Base-by-base conservation (phyloP, 768 basidiomycete genomes). In the Boletus sensibilis region DNA sequence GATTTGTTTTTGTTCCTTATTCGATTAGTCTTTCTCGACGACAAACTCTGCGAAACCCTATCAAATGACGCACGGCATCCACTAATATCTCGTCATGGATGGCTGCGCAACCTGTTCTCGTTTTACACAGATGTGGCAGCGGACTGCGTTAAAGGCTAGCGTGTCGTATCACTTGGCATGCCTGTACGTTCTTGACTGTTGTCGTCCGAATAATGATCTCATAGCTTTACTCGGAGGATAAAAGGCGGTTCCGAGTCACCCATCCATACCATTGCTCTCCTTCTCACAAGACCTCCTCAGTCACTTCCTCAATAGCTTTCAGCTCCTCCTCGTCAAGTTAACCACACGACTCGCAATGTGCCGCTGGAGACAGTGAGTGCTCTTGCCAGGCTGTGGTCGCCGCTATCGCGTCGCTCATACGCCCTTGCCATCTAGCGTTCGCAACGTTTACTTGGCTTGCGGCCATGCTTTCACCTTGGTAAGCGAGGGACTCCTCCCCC, bases 281-380 rank as follows among this genome's bases (percentile, higher is more conserved):
- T 38, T 23, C 49, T 37, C 48, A 21, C 42, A 46, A n/a, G 23
- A 10, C 13, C 53, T n/a, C 48, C 55, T 27, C 56, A 35, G n/a
- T 43, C 49, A 23, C 58, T 46, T 52, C 42, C 52, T 57, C 52
- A 38, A 54, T 52, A 45, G 10, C 35, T 35, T 44, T 39, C 34
- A 50, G 2, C 44, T 33, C 39, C n/a, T 41, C 52, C 43, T 42
- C 45, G 14, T 39, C 29, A 39, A 29, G 16, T 38, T 41, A 5
- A 31, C 25, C 35, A 43, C 55, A 43, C 50, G 33, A 56, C 12
- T 37, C 49, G 69, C 34, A 16, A 84, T 84, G 83, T 84, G 83
- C 69, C 75, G 74, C 64, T 76, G 72, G 65, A 80, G 83, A 72
- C 81, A 78, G 83, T 84, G 63, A 69, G 80, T 76, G 5, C 21